Evolutionary conservation across 192 early-diverging fungal genomes (phyloP), one percentile per base, ranked within the genome.

Genomic region (Dispira simplex): DNA sequence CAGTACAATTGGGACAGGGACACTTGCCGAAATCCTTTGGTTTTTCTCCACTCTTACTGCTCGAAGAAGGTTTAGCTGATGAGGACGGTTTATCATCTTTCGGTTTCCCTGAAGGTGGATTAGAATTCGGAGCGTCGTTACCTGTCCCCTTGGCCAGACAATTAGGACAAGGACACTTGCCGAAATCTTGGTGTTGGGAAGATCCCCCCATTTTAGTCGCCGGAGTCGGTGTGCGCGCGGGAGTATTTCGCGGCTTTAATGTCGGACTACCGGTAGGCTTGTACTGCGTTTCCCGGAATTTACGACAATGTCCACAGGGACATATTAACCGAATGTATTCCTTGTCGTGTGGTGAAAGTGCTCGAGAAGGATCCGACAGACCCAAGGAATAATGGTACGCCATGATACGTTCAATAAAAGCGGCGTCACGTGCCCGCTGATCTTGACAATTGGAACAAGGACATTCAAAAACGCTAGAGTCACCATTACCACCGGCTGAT

Each of bases 381-480:
- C 39, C 58, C 32, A n/a, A 44, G 58, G 58, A 43, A 60, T 60
- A 60, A 21, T 60, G 43, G 39, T 60, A 60, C 1, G 58, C 58
- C 58, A 60, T 60, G 32, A 60, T 60, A 27, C 39, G 26, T 13
- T 60, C 58, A 60, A 60, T 60, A 16, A 60, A 8, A 2, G 25
- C 44, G 8, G 58, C 58, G 16, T 60, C 58, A 18, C 21, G 13
- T 10, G 32, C 43, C 4, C 58, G 58, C 12, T 27, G 25, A 18
- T 60, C 58, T 16, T 44, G 58, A 27, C 58, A 60, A 27, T 27
- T 27, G 12, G 32, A 18, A 13, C 58, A 60, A 44, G 32, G 32
- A 16, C 58, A 60, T 16, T 60, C 58, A 27, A 60, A 44, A 3
- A 60, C 58, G 13, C 32, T 60, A 44, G 58, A 28, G 44, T 60